Evolutionary conservation across 345 rosid species (phyloP), one percentile per base, ranked within the genome.

Genomic region (Lumnitzera racemosa): DNA sequence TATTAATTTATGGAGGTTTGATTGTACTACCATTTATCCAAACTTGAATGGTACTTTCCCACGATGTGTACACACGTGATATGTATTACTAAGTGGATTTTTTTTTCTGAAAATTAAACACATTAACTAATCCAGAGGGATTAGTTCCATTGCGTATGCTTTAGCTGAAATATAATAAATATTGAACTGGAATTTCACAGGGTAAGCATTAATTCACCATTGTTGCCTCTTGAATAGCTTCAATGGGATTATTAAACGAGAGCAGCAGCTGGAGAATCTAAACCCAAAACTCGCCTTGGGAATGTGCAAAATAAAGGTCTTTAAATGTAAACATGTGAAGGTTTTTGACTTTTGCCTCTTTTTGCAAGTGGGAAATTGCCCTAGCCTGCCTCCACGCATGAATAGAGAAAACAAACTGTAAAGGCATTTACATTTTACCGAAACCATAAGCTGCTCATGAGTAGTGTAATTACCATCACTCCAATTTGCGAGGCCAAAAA

Each of bases 271-370:
- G 43, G 1, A 51, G 47, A 6, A 49, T 43, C 16, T n/a, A 52
- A 20, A 43, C 56, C 65, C 53, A 41, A 12, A 61, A 41, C 31
- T n/a, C 56, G 51, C 67, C 67, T 64, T 55, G 67, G 67, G 55
- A 63, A 63, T 63, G 25, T 63, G 53, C 66, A 54, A 43, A 43
- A 55, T 6, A 14, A 24, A 27, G 46, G 36, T 55, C 54, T 43
- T 20, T 64, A 64, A 64, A 64, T 64, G 67, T 47, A 17, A 64
- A 56, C 67, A 64, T 36, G 53, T 63, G 61, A 27, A 1, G 61
- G 48, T 16, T 55, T 49, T 64, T 63, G 67, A 63, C 67, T 62
- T 46, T 63, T 46, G 52, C 41, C 43, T 59, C 15, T 48, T 59
- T 27, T 47, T 49, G 1, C 25, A 24, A 10, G 23, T 24, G 14